Conservation (phyloP, 108 stramenopile genomes). For the Nitzschia sp. region DNA sequence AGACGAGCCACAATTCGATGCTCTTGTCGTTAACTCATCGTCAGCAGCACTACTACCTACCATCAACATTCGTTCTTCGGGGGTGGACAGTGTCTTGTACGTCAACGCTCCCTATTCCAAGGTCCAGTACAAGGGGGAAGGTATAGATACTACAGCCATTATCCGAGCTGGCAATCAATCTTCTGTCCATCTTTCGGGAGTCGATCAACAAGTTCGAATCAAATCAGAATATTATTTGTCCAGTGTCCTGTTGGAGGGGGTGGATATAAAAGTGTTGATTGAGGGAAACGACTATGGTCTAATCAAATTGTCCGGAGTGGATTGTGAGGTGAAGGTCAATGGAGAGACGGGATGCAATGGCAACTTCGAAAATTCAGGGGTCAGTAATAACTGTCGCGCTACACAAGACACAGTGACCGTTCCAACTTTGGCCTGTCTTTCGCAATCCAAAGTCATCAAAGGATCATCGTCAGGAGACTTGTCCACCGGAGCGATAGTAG, state of each 20-base stretch:
- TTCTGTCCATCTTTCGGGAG: not conserved
- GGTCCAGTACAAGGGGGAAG: not conserved
- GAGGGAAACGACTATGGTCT: constrained; percentile 1
- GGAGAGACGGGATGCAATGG: not conserved
- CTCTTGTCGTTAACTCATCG: no score
- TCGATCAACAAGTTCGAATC: not conserved
- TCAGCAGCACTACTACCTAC: not conserved
- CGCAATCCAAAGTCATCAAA: not conserved
- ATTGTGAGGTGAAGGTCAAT: not conserved
- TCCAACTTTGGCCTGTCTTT: not conserved
- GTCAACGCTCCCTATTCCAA: constrained; percentile 1
- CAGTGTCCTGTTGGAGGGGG: not conserved
- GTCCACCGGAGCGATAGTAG: not conserved
- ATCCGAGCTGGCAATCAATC: not conserved
- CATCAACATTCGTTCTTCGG: not conserved
- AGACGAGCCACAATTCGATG: no score
- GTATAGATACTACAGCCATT: not conserved
- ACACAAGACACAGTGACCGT: not conserved
- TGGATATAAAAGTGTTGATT: not conserved
- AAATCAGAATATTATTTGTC: not conserved
- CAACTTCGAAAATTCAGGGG: not conserved
- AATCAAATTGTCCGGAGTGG: not conserved
- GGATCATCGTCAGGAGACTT: not conserved
- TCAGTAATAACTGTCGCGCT: not conserved
- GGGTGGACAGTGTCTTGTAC: not conserved